These are phyloP conservation scores for Acephala macrosclerotiorum DNA, from an alignment of 2,329 filamentous ascomycete species.

Conservation along the genomic window DNA sequence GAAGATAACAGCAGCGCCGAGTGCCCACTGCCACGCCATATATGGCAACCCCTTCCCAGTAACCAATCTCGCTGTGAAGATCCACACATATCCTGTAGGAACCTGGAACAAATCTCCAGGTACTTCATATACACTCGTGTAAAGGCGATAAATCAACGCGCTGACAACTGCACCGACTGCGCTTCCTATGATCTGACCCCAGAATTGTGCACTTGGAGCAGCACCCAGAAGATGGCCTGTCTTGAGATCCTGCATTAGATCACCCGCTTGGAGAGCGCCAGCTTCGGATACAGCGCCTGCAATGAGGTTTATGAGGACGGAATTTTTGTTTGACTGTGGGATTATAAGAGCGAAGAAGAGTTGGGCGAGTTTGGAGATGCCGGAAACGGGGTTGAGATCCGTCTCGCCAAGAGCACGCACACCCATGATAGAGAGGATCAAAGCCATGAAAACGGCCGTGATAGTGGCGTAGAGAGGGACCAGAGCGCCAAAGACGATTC, in stretches of 20 bases:
- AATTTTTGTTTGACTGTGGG: conserved; percentile 79
- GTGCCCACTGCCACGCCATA: conserved; percentile 83
- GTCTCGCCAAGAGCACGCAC: conserved; percentile 79
- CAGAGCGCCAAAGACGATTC: conserved; percentile 81
- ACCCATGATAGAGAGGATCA: conserved; percentile 80
- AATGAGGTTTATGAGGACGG: conserved; percentile 93
- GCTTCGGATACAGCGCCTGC: conserved; percentile 88
- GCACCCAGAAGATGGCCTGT: conserved; percentile 93
- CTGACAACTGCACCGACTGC: conserved; percentile 86
- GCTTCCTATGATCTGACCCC: conserved; percentile 91
- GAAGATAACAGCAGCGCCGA: conserved; percentile 78
- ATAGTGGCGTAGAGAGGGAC: conserved; percentile 81
- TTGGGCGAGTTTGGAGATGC: conserved; percentile 96
- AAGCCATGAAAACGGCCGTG: conserved; percentile 82
- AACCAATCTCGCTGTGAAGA: conserved; percentile 92
- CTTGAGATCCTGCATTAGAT: conserved; percentile 97
- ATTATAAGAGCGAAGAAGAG: conserved; percentile 93
- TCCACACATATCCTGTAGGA: conserved; percentile 95
- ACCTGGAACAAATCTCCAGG: conserved; percentile 92
- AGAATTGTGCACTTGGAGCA: conserved; percentile 93
- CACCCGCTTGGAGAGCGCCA: conserved; percentile 91
- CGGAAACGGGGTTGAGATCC: conserved; percentile 94
- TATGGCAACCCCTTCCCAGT: conserved; percentile 87
- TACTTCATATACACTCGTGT: conserved; percentile 88
- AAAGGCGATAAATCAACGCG: conserved; percentile 87